phyloP scores from a whole-genome alignment of 305 asterid genomes.

The Fraxinus floribunda region DNA sequence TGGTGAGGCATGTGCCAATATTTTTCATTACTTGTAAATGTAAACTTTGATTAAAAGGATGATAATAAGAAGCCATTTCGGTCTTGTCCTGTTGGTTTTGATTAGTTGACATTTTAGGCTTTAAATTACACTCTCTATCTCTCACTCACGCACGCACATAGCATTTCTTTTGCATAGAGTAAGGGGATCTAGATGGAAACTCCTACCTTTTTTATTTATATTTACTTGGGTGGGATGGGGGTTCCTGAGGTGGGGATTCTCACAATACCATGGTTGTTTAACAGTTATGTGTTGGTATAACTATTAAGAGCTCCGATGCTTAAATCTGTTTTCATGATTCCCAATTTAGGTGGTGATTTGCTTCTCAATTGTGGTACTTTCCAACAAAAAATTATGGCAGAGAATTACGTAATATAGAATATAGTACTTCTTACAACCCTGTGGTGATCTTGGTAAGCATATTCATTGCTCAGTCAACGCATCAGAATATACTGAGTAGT shows the following conservation, averaged over 20 bases:
- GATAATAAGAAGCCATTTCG: neutral
- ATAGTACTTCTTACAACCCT: neutral
- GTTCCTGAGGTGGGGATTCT: neutral
- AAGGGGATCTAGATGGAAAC: neutral
- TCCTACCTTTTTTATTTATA: too few relatives aligned
- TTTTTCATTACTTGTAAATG: neutral
- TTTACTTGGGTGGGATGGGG: neutral
- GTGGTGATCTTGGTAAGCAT: neutral
- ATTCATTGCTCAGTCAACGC: neutral
- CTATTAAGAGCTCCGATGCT: neutral
- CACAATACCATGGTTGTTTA: neutral
- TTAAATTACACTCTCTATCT: neutral
- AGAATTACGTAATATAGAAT: neutral
- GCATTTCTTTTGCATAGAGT: neutral
- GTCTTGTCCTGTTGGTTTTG: neutral
- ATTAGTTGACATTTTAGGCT: neutral
- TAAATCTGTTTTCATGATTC: neutral
- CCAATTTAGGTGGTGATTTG: neutral
- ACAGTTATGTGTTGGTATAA: neutral
- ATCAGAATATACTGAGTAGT: neutral
- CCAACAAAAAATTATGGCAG: neutral
- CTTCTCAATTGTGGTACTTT: neutral
- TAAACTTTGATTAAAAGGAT: neutral
- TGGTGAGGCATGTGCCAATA: neutral
- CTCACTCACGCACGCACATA: neutral